Evolutionary conservation across 257 asterid species (phyloP), one percentile per base, ranked within the genome.

Genomic region (Voacanga thouarsii): DNA sequence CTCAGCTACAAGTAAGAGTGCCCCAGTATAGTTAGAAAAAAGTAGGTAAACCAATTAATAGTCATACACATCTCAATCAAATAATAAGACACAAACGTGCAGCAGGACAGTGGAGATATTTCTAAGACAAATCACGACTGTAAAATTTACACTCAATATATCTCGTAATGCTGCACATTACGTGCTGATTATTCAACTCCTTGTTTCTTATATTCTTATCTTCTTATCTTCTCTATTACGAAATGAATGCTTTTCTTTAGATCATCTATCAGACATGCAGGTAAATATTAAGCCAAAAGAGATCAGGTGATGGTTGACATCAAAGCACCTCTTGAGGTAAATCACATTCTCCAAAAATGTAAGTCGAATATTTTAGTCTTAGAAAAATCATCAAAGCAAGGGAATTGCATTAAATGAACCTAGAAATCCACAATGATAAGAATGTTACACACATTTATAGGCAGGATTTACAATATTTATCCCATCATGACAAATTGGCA

Each of bases 1-100:
- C 90, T 93, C 84, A 86, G 92, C 99, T 96, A 84, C 86, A 89
- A 74, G 82, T 56, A 75, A 75, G 41, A 82, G 63, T 59, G 21
- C 24, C 51, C 71, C 74, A 53, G 49, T 43, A 78, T 12, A 23
- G 65, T 18, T 30, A 19, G 18, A 15, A 47, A 41, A 23, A 0
- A 41, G 51, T 10, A 18, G 10, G 53, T 39, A 21, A 55, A 41
- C 53, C 28, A 43, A 21, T 41, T 44, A 68, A 21, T 8, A 41
- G 44, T 12, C 3, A 39, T 45, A 24, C 67, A 24, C 11, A 57
- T 63, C 69, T 63, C 21, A 63, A 1, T 61, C 41, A 6, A 9
- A 55, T 55, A 55, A 55, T 55, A 7, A 9, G 12, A 56, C 28
- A 23, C 23, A 15, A 1, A 55, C 19, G 26, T 18, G 1, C 30